Base-by-base conservation (phyloP, 2,329 filamentous ascomycete genomes). In the Fusarium transvaalense region DNA sequence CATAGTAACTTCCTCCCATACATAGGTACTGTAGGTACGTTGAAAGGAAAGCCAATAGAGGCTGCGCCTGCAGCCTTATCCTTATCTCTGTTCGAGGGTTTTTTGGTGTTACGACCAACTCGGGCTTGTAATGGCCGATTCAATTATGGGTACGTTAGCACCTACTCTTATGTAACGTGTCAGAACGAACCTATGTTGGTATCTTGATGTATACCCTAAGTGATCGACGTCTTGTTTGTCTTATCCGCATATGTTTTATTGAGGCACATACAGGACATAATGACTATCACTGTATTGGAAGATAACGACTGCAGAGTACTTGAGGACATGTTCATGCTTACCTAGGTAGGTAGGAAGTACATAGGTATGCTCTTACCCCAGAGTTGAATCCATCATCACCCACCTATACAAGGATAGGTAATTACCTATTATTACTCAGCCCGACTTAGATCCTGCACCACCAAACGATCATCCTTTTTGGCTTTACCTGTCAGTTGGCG, bases 101-200 rank as follows among this genome's bases (percentile, higher is more conserved):
- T 12, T 31, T 46, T 38, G 37, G 47, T 51, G n/a, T 29, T 39
- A 27, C 47, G 23, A 60, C 37, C 42, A 31, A 32, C 41, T 46
- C 25, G 53, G 53, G 38, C n/a, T 60, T 46, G 41, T 25, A 47
- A 52, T 27, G 25, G 31, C 35, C 39, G 39, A 46, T 34, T 59
- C 53, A 32, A 41, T n/a, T 31, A 31, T 42, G 34, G 41, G 60
- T 35, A 58, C 8, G 23, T 17, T 31, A 38, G 47, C n/a, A n/a
- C n/a, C n/a, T n/a, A n/a, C n/a, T n/a, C n/a, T n/a, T n/a, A n/a
- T n/a, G n/a, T 51, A 51, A 60, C 45, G 34, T 58, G 53, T 64
- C 59, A 58, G 32, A 58, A 63, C n/a, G n/a, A n/a, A n/a, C n/a
- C n/a, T n/a, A n/a, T 47, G 51, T 25, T 58, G 32, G 17, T 52